Percentiles rank a stretch among this genome's conserved stretches.
These are phyloP conservation scores for Boletus reticulatus DNA, from an alignment of 768 basidiomycete species.

Conservation along the genomic window DNA sequence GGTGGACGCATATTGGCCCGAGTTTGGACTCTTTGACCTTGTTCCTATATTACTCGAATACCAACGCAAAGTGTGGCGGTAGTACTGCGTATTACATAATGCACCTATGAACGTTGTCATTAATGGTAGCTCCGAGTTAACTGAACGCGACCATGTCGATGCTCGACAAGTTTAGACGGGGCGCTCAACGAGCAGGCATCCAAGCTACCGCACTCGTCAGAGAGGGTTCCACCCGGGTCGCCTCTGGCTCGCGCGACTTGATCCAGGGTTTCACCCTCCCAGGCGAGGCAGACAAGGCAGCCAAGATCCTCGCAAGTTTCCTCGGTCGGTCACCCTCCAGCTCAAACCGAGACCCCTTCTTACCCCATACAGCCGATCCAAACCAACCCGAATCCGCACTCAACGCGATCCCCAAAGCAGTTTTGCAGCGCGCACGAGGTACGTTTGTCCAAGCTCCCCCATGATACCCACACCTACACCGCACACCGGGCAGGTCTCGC, in stretches of 20 bases:
- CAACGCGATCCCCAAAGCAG: slow-evolving; percentile 91
- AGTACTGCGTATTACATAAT: slow-evolving; percentile 18
- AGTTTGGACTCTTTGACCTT: slow-evolving; percentile 85
- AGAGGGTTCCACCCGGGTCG: slow-evolving; percentile 63
- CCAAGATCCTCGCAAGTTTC: slow-evolving; percentile 87
- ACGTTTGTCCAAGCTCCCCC: slow-evolving; percentile 8
- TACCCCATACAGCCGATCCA: slow-evolving; percentile 67
- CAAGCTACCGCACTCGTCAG: slow-evolving; percentile 78
- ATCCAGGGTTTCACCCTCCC: slow-evolving; percentile 86
- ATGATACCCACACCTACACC: background rate
- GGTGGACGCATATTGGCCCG: slow-evolving; percentile 84
- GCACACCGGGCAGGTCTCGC: slow-evolving; percentile 64
- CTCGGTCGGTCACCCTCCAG: slow-evolving; percentile 53
- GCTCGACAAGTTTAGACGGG: slow-evolving; percentile 76
- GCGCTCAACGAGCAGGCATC: slow-evolving; percentile 77
- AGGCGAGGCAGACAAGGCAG: slow-evolving; percentile 92
- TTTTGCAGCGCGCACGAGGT: slow-evolving; percentile 89
- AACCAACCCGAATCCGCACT: slow-evolving; percentile 85
- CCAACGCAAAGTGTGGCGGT: slow-evolving; percentile 70
- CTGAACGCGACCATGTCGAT: slow-evolving; percentile 45
- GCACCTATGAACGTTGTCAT: background rate
- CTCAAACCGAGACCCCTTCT: background rate
- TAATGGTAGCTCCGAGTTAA: too few species aligned
- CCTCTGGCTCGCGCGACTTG: slow-evolving; percentile 72
- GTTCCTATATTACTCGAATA: slow-evolving; percentile 85